These are phyloP conservation scores for Cymbopogon citratus DNA, from an alignment of 176 grass and related monocot genomes.

Conservation along the genomic window DNA sequence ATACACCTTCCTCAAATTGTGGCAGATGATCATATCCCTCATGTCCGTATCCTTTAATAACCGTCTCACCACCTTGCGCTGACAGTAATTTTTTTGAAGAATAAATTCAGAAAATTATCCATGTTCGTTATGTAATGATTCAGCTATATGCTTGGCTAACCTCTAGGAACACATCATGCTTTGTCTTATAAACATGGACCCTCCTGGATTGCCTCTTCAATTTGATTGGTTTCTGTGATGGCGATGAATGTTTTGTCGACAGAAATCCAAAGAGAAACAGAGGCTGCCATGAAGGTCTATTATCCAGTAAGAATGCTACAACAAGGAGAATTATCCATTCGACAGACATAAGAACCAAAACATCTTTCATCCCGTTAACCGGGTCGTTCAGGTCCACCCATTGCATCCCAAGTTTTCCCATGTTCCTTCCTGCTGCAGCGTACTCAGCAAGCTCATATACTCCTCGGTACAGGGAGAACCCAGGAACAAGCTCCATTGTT, in stretches of 20 bases:
- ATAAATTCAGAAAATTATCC: not conserved
- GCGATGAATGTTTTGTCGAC: conserved; percentile 34
- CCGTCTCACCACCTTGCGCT: conserved; percentile 45
- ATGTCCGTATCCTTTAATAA: conserved; percentile 32
- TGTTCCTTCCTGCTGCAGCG: conserved; percentile 27
- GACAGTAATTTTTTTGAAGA: not conserved
- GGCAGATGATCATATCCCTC: conserved; percentile 43
- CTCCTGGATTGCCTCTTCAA: conserved; percentile 1
- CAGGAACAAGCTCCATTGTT: conserved; percentile 55
- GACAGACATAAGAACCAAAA: conserved; percentile 40
- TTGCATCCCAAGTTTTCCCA: conserved; percentile 48
- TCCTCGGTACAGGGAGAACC: conserved; percentile 57
- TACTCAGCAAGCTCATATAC: conserved; percentile 53
- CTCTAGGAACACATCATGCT: conserved; percentile 49
- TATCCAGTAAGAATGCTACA: conserved; percentile 38
- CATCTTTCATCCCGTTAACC: conserved; percentile 57
- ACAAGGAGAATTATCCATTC: conserved; percentile 47
- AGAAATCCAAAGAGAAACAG: conserved; percentile 39
- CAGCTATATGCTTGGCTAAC: conserved; percentile 38
- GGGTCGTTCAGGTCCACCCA: conserved; percentile 44
- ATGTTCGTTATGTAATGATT: not conserved
- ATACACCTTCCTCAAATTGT: conserved; percentile 63
- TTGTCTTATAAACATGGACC: conserved; percentile 36
- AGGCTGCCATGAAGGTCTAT: conserved; percentile 29
- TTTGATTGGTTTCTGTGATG: not conserved